phyloP scores from a whole-genome alignment of 768 basidiomycete genomes.

The Kwoniella dejecticola region DNA sequence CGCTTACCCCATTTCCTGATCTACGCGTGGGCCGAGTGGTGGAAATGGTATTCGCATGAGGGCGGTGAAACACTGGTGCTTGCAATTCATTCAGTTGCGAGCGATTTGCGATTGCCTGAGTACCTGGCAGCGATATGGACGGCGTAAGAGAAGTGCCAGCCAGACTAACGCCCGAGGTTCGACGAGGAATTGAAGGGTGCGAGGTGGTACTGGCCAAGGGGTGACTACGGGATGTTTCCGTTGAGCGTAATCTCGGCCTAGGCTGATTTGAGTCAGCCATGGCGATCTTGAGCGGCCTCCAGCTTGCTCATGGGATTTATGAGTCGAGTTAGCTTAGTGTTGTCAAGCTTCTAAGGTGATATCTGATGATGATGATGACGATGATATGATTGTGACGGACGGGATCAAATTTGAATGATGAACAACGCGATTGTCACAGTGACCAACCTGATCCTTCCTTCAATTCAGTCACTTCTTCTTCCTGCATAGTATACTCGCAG shows the following conservation, averaged over 20 bases:
- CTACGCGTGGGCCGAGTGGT: conserved; percentile 9
- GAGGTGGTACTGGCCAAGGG: conserved; percentile 4
- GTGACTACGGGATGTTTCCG: conserved; percentile 10
- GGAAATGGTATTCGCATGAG: conserved; percentile 21
- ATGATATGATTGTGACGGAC: background rate
- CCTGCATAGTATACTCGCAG: background rate
- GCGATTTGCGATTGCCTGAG: background rate
- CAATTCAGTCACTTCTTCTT: background rate
- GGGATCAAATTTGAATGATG: conserved; percentile 18
- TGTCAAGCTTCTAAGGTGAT: background rate
- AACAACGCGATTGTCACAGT: background rate
- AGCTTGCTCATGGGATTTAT: background rate
- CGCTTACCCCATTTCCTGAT: conserved; percentile 11
- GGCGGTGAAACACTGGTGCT: conserved; percentile 6
- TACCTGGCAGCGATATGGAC: conserved; percentile 1
- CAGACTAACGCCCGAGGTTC: background rate
- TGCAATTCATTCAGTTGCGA: background rate
- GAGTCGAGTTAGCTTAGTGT: background rate
- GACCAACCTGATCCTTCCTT: too few relatives aligned
- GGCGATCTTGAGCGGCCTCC: background rate
- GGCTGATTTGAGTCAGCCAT: conserved; percentile 19
- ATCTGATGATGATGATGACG: conserved; percentile 4
- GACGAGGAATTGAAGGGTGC: conserved; percentile 27
- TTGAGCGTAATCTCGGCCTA: conserved; percentile 6
- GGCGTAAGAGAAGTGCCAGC: conserved; percentile 4